phyloP scores from a whole-genome alignment of 371 early-diverging fungal genomes.

The Fennellomyces sp. region DNA sequence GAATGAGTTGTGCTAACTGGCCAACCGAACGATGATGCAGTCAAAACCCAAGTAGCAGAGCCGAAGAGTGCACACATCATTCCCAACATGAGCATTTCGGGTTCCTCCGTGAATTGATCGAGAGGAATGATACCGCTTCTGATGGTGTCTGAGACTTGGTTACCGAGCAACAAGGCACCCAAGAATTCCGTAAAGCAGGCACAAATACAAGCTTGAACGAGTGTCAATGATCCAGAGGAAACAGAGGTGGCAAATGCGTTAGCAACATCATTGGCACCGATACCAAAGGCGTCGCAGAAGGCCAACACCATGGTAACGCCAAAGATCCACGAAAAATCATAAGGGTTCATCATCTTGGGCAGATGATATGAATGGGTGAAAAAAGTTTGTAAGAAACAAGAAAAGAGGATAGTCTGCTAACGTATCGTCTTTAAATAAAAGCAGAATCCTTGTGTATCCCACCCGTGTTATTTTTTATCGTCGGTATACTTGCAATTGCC shows the following conservation, averaged over 20 bases:
- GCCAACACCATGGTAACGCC: conserved; percentile 70
- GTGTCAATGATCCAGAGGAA: conserved; percentile 77
- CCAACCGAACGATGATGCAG: conserved; percentile 66
- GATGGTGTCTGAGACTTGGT: conserved; percentile 78
- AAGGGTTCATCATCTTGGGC: conserved; percentile 53
- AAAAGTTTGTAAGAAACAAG: not conserved
- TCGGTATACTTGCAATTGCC: no score
- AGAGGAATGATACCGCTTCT: conserved; percentile 70
- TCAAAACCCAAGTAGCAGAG: conserved; percentile 77
- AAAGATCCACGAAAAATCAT: conserved; percentile 80
- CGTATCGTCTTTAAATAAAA: no score
- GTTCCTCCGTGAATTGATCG: conserved; percentile 51
- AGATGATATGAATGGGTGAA: not conserved
- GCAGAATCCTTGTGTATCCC: no score
- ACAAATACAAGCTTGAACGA: conserved; percentile 74
- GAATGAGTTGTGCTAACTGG: conserved; percentile 65
- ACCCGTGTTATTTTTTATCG: no score
- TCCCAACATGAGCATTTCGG: conserved; percentile 79
- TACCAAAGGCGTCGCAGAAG: conserved; percentile 65
- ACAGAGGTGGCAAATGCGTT: conserved; percentile 91
- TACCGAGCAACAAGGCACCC: conserved; percentile 83
- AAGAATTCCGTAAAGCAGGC: conserved; percentile 87
- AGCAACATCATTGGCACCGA: conserved; percentile 92
- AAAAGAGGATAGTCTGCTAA: not conserved
- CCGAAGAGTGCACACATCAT: conserved; percentile 86